Conservation (phyloP, 1,284 basidiomycete species). For the Entoloma clypeatum region DNA sequence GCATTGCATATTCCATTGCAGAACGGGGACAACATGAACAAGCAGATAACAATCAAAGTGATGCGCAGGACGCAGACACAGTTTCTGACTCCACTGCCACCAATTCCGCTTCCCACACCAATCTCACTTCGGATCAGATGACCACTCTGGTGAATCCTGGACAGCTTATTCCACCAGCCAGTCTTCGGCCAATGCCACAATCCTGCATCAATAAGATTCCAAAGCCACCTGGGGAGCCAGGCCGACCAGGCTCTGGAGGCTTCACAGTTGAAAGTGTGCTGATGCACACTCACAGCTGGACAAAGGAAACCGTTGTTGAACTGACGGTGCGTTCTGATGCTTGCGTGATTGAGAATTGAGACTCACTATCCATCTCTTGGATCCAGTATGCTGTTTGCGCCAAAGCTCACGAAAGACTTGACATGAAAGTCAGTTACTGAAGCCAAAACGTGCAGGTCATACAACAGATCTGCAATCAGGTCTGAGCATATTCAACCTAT, state of each 20-base stretch:
- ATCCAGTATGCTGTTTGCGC: conserved; percentile 1
- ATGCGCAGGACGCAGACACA: not conserved
- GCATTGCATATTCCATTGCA: not conserved
- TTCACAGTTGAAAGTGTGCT: conserved; percentile 3
- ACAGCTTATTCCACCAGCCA: too few relatives aligned
- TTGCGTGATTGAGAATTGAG: not conserved
- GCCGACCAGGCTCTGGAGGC: conserved; percentile 5
- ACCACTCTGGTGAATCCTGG: too few relatives aligned
- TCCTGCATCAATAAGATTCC: too few relatives aligned
- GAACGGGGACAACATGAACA: not conserved
- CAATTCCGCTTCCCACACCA: not conserved
- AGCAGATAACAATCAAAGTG: not conserved
- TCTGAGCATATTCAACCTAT: conserved; percentile 1
- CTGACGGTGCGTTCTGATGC: conserved; percentile 4
- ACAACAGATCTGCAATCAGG: conserved; percentile 6
- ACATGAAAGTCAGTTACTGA: conserved; percentile 4
- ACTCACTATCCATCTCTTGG: too few relatives aligned
- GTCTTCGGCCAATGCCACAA: too few relatives aligned
- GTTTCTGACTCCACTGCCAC: not conserved
- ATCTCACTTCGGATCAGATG: too few relatives aligned
- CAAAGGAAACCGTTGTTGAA: not conserved
- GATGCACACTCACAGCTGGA: conserved; percentile 3
- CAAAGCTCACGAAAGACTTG: not conserved
- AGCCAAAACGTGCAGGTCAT: conserved; percentile 5
- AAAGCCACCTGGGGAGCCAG: conserved; percentile 8